A percentile compares a stretch with the other conserved stretches of the same genome.
Evolutionary conservation across 768 basidiomycete genomes (phyloP).

Genomic region (Mycena crocata): DNA sequence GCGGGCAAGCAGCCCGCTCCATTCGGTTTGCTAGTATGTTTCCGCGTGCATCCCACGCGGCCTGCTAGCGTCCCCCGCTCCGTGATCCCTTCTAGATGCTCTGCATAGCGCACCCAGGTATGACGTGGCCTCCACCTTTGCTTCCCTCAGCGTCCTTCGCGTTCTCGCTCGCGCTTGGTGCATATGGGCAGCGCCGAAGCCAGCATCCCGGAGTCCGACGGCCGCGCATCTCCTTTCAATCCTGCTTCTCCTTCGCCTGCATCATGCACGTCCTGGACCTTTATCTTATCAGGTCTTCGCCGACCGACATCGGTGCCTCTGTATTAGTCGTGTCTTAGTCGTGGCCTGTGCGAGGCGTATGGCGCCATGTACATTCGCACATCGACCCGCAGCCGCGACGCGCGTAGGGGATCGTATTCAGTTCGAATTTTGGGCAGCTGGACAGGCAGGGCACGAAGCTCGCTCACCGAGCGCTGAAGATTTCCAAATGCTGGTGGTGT

Average conservation of each 20-base stretch:
- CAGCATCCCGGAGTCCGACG: constrained; percentile 18
- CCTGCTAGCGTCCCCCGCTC: no score
- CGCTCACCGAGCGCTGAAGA: background rate
- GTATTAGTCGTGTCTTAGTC: constrained; percentile 15
- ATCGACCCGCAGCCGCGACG: constrained; percentile 10
- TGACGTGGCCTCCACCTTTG: constrained; percentile 1
- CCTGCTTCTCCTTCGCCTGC: constrained; percentile 2
- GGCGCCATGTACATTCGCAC: background rate
- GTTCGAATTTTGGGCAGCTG: background rate
- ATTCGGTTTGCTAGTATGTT: no score
- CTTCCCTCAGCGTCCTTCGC: no score
- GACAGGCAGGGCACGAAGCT: background rate
- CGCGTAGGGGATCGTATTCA: background rate
- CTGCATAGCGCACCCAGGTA: background rate
- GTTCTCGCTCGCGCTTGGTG: no score
- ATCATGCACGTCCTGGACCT: background rate
- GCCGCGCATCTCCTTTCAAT: background rate
- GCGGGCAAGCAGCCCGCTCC: no score
- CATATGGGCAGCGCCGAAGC: no score
- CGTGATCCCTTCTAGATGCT: background rate
- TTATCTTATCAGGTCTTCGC: background rate
- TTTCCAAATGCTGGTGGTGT: no score
- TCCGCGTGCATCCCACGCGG: no score
- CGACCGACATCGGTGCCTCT: background rate
- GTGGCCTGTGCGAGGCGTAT: background rate